Evolutionary conservation across 805 yeast species (phyloP).

Genomic region (Myxozyma melibiosi): DNA sequence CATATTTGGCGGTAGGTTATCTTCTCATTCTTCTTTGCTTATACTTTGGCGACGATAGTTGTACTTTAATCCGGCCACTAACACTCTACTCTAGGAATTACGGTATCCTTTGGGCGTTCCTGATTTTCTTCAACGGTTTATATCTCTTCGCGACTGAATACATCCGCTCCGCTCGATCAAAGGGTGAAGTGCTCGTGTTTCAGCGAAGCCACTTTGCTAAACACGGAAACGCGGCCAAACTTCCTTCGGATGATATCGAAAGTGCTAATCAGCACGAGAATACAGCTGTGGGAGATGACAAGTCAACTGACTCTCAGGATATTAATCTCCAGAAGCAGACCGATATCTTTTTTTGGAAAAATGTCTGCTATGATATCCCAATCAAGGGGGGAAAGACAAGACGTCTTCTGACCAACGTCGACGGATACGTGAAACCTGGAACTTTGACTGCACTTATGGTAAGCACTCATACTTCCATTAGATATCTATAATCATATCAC

Average conservation of each 20-base stretch:
- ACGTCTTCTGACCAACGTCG: constrained; percentile 63
- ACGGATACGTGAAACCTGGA: constrained; percentile 84
- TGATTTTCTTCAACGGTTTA: constrained; percentile 54
- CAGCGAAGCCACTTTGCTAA: constrained; percentile 17
- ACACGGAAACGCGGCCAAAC: not conserved
- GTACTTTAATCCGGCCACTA: no score
- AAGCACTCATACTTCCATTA: not conserved
- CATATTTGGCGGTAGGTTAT: constrained; percentile 57
- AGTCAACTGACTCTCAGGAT: not conserved
- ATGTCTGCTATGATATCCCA: constrained; percentile 69
- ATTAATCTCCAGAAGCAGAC: constrained; percentile 28
- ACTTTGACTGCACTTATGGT: constrained; percentile 75
- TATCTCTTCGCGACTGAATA: constrained; percentile 59
- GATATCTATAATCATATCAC: not conserved
- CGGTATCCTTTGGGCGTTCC: constrained; percentile 63
- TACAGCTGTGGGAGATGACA: constrained; percentile 11
- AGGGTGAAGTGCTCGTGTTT: constrained; percentile 30
- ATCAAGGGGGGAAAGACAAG: constrained; percentile 58
- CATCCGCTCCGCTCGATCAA: constrained; percentile 44
- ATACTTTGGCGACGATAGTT: no score
- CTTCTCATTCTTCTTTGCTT: no score
- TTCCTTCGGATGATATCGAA: constrained; percentile 26
- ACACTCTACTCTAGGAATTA: constrained; percentile 48
- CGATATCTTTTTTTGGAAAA: constrained; percentile 75
- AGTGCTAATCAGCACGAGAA: constrained; percentile 8